phyloP scores from a whole-genome alignment of 2,329 filamentous ascomycete species.

The Pseudogymnoascus sp. region DNA sequence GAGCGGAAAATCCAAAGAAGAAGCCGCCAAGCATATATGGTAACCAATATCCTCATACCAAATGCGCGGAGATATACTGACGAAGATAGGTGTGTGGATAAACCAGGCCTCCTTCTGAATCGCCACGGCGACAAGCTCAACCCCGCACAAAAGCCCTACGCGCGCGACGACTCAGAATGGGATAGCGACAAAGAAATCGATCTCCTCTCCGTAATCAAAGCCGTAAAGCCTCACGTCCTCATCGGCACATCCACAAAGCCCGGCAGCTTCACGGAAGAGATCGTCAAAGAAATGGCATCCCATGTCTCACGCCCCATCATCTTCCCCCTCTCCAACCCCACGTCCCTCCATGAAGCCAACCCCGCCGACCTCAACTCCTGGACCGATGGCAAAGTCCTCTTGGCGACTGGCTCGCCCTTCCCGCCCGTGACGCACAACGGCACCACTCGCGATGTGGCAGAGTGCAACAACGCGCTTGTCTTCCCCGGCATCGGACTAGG shows the following conservation, averaged over 20 bases:
- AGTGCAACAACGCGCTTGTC: slow-evolving; percentile 82
- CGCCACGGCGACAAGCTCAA: slow-evolving; percentile 53
- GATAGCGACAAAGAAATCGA: slow-evolving; percentile 42
- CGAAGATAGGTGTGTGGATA: slow-evolving; percentile 62
- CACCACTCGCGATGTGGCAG: slow-evolving; percentile 47
- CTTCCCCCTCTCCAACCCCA: slow-evolving; percentile 80
- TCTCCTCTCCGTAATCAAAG: slow-evolving; percentile 58
- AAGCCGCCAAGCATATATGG: slow-evolving; percentile 75
- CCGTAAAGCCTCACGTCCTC: slow-evolving; percentile 69
- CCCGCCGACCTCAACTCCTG: slow-evolving; percentile 68
- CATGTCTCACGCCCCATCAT: slow-evolving; percentile 66
- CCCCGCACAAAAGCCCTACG: slow-evolving; percentile 57
- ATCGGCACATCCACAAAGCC: slow-evolving; percentile 78
- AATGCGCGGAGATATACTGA: background rate
- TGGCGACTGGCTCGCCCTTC: slow-evolving; percentile 80
- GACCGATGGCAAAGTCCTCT: slow-evolving; percentile 68
- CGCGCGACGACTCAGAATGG: slow-evolving; percentile 57
- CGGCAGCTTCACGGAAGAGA: slow-evolving; percentile 60
- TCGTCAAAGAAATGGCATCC: slow-evolving; percentile 61
- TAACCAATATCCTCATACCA: slow-evolving; percentile 27
- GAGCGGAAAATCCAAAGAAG: slow-evolving; percentile 55
- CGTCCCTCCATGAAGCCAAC: slow-evolving; percentile 70
- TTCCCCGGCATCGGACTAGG: slow-evolving; percentile 84
- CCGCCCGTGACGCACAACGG: slow-evolving; percentile 57
- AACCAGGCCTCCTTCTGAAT: slow-evolving; percentile 64